Evolutionary conservation across 805 yeast species (phyloP).

Genomic region (Debaryomyces tyrocola): DNA sequence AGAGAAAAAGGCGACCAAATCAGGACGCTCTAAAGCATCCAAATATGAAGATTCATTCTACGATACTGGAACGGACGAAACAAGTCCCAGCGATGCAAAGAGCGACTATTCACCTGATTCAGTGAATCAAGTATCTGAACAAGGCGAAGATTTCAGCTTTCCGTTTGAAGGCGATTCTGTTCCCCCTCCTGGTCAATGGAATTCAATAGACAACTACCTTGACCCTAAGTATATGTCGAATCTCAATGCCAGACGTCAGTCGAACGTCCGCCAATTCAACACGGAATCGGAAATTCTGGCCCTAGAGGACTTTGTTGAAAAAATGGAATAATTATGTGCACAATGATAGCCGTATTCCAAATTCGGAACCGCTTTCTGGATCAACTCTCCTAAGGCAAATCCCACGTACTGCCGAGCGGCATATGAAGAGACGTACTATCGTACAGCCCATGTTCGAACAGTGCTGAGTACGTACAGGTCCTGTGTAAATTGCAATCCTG

Average conservation of each 20-base stretch:
- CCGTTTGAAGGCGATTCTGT: not conserved
- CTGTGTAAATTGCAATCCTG: too few species aligned
- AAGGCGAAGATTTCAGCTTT: not conserved
- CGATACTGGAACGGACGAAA: not conserved
- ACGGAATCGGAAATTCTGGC: constrained; percentile 6
- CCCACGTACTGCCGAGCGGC: too few species aligned
- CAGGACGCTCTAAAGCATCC: constrained; percentile 1
- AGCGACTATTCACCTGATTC: constrained; percentile 1
- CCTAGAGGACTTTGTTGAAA: constrained; percentile 12
- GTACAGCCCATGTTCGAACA: too few species aligned
- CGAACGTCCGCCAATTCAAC: constrained; percentile 1
- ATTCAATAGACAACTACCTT: constrained; percentile 5
- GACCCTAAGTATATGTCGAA: constrained; percentile 4
- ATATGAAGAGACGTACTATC: too few species aligned
- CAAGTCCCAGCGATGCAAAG: not conserved
- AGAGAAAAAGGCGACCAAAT: constrained; percentile 2
- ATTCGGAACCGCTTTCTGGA: too few species aligned
- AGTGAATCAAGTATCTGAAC: not conserved
- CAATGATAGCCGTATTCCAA: too few species aligned
- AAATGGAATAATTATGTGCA: constrained; percentile 4
- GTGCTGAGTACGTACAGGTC: too few species aligned
- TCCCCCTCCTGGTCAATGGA: constrained; percentile 1
- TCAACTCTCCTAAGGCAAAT: too few species aligned
- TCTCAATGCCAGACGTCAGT: constrained; percentile 6
- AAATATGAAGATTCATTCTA: not conserved